Base-by-base conservation (phyloP, 2,329 filamentous ascomycete species). In the Aspergillus intermedius region DNA sequence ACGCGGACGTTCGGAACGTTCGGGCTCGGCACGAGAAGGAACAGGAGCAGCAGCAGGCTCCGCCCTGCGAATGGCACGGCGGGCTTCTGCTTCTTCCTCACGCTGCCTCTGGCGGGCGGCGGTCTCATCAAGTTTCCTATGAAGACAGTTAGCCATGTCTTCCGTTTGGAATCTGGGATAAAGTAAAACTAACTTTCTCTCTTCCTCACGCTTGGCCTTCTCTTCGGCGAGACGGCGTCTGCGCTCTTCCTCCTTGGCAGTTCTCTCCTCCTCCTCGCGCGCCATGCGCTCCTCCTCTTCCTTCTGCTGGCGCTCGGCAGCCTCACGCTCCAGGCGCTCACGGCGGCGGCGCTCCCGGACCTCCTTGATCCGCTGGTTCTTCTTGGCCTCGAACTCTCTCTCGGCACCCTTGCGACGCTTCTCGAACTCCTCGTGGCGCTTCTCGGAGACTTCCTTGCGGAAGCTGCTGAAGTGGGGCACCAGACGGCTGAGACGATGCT, bases 381-480 rank as follows among this genome's bases (percentile, higher is more conserved):
- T 95, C 75, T 94, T 89, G 71, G 86, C 87, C 76, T 97, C 88
- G 50, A 97, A 81, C 67, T 98, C 93, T 56, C 86, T 84, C 77
- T 97, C 90, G 28, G 93, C 93, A 63, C 88, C 85, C 69, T 87
- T 90, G 65, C 88, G 88, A 56, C 91, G 87, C 76, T 87, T 91
- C 79, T 97, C 93, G 60, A 97, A 98, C 71, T 97, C 90, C 60
- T 95, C 87, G 65, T 89, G 88, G 60, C 91, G 88, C 65, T 89
- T 86, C 70, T 93, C 86, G 53, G 88, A 87, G 47, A 98, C 82
- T 43, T 84, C 83, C 57, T 84, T 78, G 64, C 87, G 84, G 81
- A 95, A 97, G 8, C 75, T 74, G 68, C 93, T 89, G 73, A 95
- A 98, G 47, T 78, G 71, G n/a, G 84, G 80, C 55, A 97, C 86